phyloP scores from a whole-genome alignment of 768 basidiomycete species.

The Tylopilus plumbeoviolaceoides region DNA sequence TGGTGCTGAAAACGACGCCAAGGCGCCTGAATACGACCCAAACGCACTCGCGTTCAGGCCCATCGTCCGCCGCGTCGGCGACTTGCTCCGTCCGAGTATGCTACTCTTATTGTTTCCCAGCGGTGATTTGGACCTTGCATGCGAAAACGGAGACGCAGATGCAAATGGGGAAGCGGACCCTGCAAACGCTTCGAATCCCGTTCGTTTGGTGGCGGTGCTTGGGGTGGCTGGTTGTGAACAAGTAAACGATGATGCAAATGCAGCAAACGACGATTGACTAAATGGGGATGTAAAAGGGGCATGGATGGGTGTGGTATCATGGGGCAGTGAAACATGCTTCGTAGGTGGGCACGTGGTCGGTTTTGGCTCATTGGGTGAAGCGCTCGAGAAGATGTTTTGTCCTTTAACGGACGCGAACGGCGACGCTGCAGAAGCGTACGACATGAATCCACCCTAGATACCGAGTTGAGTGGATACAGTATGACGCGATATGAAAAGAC shows the following conservation, averaged over 20 bases:
- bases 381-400: slow-evolving; percentile 44
- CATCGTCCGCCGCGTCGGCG: slow-evolving; percentile 46
- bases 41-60: slow-evolving; percentile 50
- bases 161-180: slow-evolving; percentile 50
- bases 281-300: slow-evolving; percentile 21
- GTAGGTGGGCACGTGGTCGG: slow-evolving; percentile 26
- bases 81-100: slow-evolving; percentile 43
- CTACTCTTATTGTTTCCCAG: slow-evolving; percentile 25
- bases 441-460: slow-evolving; percentile 67
- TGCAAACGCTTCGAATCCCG: slow-evolving; percentile 57
- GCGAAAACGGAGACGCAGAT: slow-evolving; percentile 30
- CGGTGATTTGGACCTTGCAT: slow-evolving; percentile 51
- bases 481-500: slow-evolving; percentile 2
- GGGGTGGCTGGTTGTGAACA: slow-evolving; percentile 21
- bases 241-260: slow-evolving; percentile 16
- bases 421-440: slow-evolving; percentile 70
- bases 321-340: slow-evolving; percentile 16
- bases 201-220: slow-evolving; percentile 43
- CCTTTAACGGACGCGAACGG: slow-evolving; percentile 75
- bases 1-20: slow-evolving; percentile 37
- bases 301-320: slow-evolving; percentile 21
- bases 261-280: slow-evolving; percentile 20
- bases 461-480: slow-evolving; percentile 8
- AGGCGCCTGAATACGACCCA: slow-evolving; percentile 53
- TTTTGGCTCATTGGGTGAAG: slow-evolving; percentile 24